Evolutionary conservation across 208 protist genomes (phyloP), one percentile per base, ranked within the genome.

Genomic region (Trypanosoma lewisi): DNA sequence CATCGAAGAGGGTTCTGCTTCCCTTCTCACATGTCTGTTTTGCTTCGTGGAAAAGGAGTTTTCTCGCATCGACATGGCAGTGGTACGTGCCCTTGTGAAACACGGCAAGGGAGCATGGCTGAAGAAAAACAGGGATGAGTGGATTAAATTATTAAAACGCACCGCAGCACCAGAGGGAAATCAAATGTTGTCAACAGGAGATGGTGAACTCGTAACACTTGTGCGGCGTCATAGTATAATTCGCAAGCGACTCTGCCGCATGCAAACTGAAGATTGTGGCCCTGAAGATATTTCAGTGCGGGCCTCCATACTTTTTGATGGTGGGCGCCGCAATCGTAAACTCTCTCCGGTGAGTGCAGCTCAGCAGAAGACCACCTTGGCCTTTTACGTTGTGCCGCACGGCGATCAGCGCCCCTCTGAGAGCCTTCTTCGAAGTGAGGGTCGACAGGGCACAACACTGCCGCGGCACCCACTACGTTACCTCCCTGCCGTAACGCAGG

Each of bases 41-140:
- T 94, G 88, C 66, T 85, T 90, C 39, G 49, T 85, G n/a, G 83
- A 91, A 12, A 74, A 78, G 27, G 78, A 87, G 1, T 94, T 83
- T 64, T 70, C 73, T 9, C 80, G 85, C 11, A 61, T 80, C 7
- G 81, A 86, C 25, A 58, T 86, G 60, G 82, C 74, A 5, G 80
- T 91, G 47, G 73, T 79, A 27, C 85, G 88, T 7, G 85, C 79
- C 4, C 75, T 94, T 7, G 67, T 91, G n/a, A 84, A 85, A 25
- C 64, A 82, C 41, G 82, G 88, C 27, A 74, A 77, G 23, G 88
- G 85, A 0, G 21, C 25, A 4, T 83, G 70, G 27, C 59, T 81
- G 41, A 94, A 94, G 73, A 63, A 78, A 27, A 73, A 61, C 1
- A 64, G 49, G 12, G 67, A 72, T 12, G 79, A 72, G 36, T 94